These are phyloP conservation scores for Claviceps arundinis DNA, from an alignment of 2,329 filamentous ascomycete genomes.

Conservation along the genomic window DNA sequence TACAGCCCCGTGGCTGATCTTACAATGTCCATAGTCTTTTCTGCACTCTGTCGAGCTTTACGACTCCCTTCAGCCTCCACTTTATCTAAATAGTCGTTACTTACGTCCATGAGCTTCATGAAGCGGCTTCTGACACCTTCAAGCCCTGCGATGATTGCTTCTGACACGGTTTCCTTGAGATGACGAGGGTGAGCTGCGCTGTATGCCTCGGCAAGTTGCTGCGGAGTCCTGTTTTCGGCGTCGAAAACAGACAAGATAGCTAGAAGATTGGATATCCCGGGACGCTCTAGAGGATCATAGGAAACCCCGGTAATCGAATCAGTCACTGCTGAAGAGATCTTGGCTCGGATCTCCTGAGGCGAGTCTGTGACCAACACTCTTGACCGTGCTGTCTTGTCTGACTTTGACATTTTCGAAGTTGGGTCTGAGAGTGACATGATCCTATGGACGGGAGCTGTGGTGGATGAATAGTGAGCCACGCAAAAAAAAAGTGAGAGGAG, in stretches of 20 bases:
- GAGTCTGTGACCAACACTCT: conserved; percentile 73
- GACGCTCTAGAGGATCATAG: conserved; percentile 57
- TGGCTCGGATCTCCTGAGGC: conserved; percentile 47
- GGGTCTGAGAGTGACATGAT: conserved; percentile 84
- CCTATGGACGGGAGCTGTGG: conserved; percentile 59
- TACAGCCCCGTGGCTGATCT: conserved; percentile 37
- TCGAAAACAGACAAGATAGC: conserved; percentile 65
- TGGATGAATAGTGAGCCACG: not conserved
- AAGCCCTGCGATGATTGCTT: conserved; percentile 40
- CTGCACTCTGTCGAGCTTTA: conserved; percentile 49
- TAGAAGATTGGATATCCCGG: conserved; percentile 79
- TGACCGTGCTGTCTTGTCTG: conserved; percentile 54
- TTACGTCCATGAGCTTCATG: conserved; percentile 31
- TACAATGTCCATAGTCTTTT: conserved; percentile 41
- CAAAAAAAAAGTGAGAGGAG: not conserved
- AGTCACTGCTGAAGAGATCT: conserved; percentile 63
- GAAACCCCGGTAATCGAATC: conserved; percentile 55
- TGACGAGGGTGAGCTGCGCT: conserved; percentile 22
- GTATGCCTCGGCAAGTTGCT: conserved; percentile 26
- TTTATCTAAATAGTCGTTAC: conserved; percentile 40
- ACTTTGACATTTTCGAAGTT: conserved; percentile 87
- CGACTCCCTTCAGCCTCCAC: conserved; percentile 44
- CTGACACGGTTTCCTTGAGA: conserved; percentile 41
- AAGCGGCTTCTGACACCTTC: conserved; percentile 44
- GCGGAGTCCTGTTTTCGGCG: conserved; percentile 22